Evolutionary conservation across 2,329 filamentous ascomycete genomes (phyloP), one percentile per base, ranked within the genome.

Genomic region (Neofusicoccum umdonicola): DNA sequence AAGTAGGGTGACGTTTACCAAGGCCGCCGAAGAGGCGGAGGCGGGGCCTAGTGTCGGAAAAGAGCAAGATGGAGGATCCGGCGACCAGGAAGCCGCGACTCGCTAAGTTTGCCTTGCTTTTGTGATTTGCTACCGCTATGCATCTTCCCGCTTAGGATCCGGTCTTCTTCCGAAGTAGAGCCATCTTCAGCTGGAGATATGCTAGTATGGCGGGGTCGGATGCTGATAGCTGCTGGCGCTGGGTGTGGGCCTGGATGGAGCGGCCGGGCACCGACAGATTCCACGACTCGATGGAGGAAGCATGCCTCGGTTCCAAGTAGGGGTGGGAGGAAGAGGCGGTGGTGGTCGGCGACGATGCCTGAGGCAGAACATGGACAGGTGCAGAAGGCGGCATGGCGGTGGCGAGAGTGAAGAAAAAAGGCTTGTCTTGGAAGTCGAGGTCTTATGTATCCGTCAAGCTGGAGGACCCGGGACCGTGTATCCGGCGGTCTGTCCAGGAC

Each of bases 361-460:
- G 31, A 22, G 41, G 56, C 45, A 50, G 13, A 81, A 31, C 81
- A 78, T 57, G 90, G 87, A 0, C 80, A 94, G 69, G 79, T 95
- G 5, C 77, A 88, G 68, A 89, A 87, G 73, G 90, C 93, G 77
- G 91, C 92, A 0, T 92, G 41, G 87, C 70, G 92, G 92, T 1
- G 91, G 94, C 8, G 83, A 15, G 41, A 17, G 54, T 47, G 54
- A 47, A 47, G 54, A 45, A 22, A 57, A 41, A 5, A 31, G 27
- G 27, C 8, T n/a, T 34, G 27, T n/a, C 41, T 45, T 22, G 54
- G 27, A 19, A 22, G 41, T 41, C 9, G 51, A 56, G 51, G n/a
- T 19, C 39, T 44, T 57, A 42, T 57, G 54, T 57, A 31, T 42
- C 22, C 9, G 41, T 7, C 6, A 1, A 7, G 27, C 6, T 31